Evolutionary conservation across 371 early-diverging fungal species (phyloP), one percentile per base, ranked within the genome.

Genomic region (Syncephalastrum racemosum): DNA sequence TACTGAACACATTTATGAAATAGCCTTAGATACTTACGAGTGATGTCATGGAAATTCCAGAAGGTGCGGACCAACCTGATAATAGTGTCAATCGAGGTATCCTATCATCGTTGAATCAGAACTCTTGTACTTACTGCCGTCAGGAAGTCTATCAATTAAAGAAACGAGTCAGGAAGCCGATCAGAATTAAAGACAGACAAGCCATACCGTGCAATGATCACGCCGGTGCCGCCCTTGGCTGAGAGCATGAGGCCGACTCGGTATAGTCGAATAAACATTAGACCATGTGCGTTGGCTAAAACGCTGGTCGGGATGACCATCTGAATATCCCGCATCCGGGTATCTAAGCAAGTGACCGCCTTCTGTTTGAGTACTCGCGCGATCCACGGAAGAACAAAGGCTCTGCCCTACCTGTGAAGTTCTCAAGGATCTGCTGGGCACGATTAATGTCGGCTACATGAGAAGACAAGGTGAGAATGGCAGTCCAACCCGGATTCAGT

Each of bases 41-140:
- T 15, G 72, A 64, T 3, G 60, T 62, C 60, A 71, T 66, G 40
- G 68, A 63, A n/a, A 75, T 60, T 24, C 72, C 76, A 39, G 76
- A 75, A 41, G 76, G 76, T 0, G 76, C 76, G 12, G 72, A 71
- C 76, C 76, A 75, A 53, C 58, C 75, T 74, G 56, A 31, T 41
- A 22, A n/a, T n/a, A 27, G 36, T 12, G 36, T 31, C 36, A 31
- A 31, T 8, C 10, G 36, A 31, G 6, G 15, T 50, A 49, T 56
- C 36, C 23, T 25, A 16, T 40, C 8, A 10, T 46, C 19, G 20
- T 16, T 14, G 19, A 19, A 15, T 43, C 13, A 8, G 48, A 16
- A 44, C n/a, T 15, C n/a, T 0, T 10, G 20, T 23, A 63, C 65
- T 59, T 59, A 74, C 75, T 61, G 24, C 76, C 76, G 58, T 75